Evolutionary conservation across 2,329 filamentous ascomycete species (phyloP), one percentile per base, ranked within the genome.

Genomic region (Alternaria tenuissima): DNA sequence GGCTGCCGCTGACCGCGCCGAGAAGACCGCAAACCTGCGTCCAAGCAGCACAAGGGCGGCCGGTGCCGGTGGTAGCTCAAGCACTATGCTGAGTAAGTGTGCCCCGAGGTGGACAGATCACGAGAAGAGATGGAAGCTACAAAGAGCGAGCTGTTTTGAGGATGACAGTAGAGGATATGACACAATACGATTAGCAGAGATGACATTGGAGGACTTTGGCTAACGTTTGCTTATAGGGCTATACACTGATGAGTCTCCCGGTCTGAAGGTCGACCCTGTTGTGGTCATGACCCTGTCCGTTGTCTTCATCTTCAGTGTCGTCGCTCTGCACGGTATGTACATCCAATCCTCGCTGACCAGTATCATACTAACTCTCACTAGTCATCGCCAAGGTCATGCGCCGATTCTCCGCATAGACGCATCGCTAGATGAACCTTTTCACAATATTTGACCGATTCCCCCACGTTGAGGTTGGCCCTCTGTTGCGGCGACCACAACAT

Each of bases 291-390:
- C 97, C 70, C 86, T 99, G 72, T 96, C 93, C 76, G 88, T 99
- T 74, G 95, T 96, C 65, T 99, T 99, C 82, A 99, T 99, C 82
- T 97, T 99, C 85, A 95, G 91, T 77, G 95, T 99, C 77, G 95
- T 99, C 76, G 94, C 93, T 71, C 86, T 99, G 78, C 95, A 99
- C 84, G 93, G 95, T 98, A 89, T 73, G 92, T 38, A 26, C 30
- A 16, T 24, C n/a, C 26, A 52, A 7, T 36, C 24, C 3, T 24
- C 22, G 51, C 12, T 1, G 5, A 12, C 1, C 28, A 8, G 6
- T 39, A 30, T n/a, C 16, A 36, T 38, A 46, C 69, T 71, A 55
- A 73, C 72, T 58, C 49, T 28, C 43, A 57, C 49, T 67, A 97
- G 94, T 97, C 80, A 95, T 97, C 79, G 94, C 94, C 80, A 97